A percentile compares a stretch with the other conserved stretches of the same genome.
Evolutionary conservation across 331 rosid genomes (phyloP).

Genomic region (Stylosanthes scabra): DNA sequence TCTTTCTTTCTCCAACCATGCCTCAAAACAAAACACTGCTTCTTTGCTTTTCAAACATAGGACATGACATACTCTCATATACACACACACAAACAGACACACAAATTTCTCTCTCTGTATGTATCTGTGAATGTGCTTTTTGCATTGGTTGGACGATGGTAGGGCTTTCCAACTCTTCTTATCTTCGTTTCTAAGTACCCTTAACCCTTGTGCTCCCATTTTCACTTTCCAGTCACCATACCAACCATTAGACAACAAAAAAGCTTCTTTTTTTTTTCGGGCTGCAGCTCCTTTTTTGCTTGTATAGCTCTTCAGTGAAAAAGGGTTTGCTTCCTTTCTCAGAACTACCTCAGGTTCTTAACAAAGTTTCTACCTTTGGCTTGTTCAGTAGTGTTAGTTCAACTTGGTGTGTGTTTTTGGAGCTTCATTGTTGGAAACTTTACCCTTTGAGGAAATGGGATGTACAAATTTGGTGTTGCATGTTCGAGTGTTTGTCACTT

Average conservation of each 20-base stretch:
- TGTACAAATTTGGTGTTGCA: conserved; percentile 40
- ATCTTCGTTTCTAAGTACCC: conserved; percentile 20
- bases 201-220: conserved; percentile 20
- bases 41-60: conserved; percentile 24
- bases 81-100: not conserved
- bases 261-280: conserved; percentile 1
- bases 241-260: not conserved
- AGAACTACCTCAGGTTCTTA: conserved; percentile 16
- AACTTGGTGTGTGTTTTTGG: conserved; percentile 21
- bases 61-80: not conserved
- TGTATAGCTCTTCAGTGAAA: conserved; percentile 12
- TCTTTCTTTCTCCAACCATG: not conserved
- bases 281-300: not conserved
- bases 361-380: conserved; percentile 33
- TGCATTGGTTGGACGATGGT: not conserved
- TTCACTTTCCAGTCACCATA: not conserved
- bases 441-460: conserved; percentile 47
- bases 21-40: not conserved
- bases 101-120: not conserved
- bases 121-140: conserved; percentile 5
- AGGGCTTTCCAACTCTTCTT: conserved; percentile 19
- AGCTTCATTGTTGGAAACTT: conserved; percentile 33
- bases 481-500: conserved; percentile 46
- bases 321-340: conserved; percentile 40
- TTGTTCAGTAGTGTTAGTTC: conserved; percentile 21